Evolutionary conservation across 768 basidiomycete genomes (phyloP).

Genomic region (Tulasnella sp.): DNA sequence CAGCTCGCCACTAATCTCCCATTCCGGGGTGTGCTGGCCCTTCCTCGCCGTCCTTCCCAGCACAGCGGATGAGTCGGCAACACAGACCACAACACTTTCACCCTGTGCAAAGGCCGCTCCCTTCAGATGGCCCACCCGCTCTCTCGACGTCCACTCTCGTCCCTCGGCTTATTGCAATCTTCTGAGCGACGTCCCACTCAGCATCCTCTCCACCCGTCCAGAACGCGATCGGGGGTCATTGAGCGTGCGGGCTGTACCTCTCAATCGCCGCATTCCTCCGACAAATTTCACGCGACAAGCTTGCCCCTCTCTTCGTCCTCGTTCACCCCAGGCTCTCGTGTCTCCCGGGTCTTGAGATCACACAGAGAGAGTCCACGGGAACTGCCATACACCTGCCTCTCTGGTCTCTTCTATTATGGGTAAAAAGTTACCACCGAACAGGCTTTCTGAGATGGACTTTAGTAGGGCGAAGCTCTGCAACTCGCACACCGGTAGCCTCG

Average conservation of each 20-base stretch:
- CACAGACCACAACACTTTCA: conserved; percentile 2
- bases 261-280: not conserved
- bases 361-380: not conserved
- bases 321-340: not conserved
- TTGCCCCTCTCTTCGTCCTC: not conserved
- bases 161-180: not conserved
- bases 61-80: not conserved
- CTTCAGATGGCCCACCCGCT: not conserved
- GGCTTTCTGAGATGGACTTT: not conserved
- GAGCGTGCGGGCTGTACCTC: not conserved
- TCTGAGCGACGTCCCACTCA: not conserved
- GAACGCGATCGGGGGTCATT: not conserved
- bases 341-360: not conserved
- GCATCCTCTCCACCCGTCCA: not conserved
- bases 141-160: not conserved
- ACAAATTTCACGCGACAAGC: not conserved
- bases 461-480: conserved; percentile 9
- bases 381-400: not conserved
- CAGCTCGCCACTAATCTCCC: not conserved
- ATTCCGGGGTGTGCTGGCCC: not conserved
- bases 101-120: not conserved
- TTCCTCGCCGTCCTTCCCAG: not conserved
- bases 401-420: not conserved
- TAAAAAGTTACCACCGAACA: not conserved
- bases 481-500: conserved; percentile 3